Conservation (phyloP, 768 basidiomycete species). For the Arthromyces matolae region DNA sequence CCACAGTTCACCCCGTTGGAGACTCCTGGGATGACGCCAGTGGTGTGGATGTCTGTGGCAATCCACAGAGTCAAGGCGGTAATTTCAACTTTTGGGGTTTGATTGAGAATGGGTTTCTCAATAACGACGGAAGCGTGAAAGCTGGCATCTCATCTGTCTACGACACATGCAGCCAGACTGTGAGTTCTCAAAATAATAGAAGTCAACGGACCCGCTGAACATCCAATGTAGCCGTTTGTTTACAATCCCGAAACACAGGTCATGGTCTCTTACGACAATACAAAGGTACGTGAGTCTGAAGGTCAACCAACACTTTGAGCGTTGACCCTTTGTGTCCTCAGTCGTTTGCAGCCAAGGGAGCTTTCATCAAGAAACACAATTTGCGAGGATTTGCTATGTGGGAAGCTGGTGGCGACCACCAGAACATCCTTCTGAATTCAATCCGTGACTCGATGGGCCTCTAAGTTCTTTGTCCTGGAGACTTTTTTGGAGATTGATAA, state of each 20-base stretch:
- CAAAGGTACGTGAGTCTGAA: conserved; percentile 25
- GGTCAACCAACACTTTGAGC: not conserved
- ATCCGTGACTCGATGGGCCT: conserved; percentile 32
- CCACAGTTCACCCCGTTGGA: conserved; percentile 45
- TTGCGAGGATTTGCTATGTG: conserved; percentile 68
- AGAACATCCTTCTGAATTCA: conserved; percentile 43
- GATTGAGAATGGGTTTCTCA: conserved; percentile 53
- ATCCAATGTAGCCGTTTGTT: conserved; percentile 36
- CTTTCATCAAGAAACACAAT: conserved; percentile 47
- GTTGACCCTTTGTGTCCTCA: conserved; percentile 10
- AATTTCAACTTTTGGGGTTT: conserved; percentile 64
- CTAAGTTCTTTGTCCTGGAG: not conserved
- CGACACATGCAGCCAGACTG: conserved; percentile 72
- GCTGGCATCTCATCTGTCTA: conserved; percentile 48
- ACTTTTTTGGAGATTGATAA: not conserved
- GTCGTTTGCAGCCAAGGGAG: conserved; percentile 51
- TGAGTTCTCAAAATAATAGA: conserved; percentile 29
- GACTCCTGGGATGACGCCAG: conserved; percentile 61
- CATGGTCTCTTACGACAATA: conserved; percentile 50
- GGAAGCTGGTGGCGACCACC: conserved; percentile 66
- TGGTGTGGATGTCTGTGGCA: conserved; percentile 56
- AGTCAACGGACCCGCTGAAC: not conserved
- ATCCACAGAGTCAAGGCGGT: conserved; percentile 45
- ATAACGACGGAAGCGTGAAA: conserved; percentile 42
- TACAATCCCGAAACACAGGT: conserved; percentile 38